Conservation (phyloP, 192 early-diverging fungal species). For the Helicostylum pulchrum region DNA sequence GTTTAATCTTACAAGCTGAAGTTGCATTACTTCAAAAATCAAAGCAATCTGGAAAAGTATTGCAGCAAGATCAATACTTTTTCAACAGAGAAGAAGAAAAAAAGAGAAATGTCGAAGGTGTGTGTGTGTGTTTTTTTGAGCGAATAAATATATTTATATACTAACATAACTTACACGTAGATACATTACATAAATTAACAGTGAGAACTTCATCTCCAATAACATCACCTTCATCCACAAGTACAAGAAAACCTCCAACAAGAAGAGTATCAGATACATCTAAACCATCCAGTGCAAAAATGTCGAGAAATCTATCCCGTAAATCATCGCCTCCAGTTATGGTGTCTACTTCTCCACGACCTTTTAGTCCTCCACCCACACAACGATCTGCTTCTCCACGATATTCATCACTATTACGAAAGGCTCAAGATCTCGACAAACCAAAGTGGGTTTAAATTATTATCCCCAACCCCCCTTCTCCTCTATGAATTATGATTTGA, state of each 20-base stretch:
- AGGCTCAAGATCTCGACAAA: constrained; percentile 7
- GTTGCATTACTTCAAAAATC: constrained; percentile 8
- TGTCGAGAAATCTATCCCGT: constrained; percentile 9
- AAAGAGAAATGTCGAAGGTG: constrained; percentile 3
- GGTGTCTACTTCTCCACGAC: neutral
- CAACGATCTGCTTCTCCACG: constrained; percentile 1
- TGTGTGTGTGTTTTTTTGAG: too few species aligned
- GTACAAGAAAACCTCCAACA: neutral
- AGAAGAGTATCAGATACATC: constrained; percentile 2
- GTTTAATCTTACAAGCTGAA: constrained; percentile 10
- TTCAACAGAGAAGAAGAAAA: constrained; percentile 1
- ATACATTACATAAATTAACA: neutral
- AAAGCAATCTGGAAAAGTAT: constrained; percentile 12
- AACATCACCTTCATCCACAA: neutral
- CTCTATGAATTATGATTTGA: neutral
- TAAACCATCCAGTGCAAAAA: constrained; percentile 7
- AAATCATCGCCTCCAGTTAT: constrained; percentile 8
- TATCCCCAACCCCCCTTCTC: neutral
- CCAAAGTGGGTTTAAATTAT: constrained; percentile 17
- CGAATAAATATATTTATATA: neutral
- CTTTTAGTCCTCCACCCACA: neutral
- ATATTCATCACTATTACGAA: constrained; percentile 13
- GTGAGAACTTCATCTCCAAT: constrained; percentile 5
- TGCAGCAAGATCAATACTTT: constrained; percentile 11
- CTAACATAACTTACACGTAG: neutral